Evolutionary conservation across 2,329 filamentous ascomycete genomes (phyloP), one percentile per base, ranked within the genome.

Genomic region (Talaromyces marneffei): DNA sequence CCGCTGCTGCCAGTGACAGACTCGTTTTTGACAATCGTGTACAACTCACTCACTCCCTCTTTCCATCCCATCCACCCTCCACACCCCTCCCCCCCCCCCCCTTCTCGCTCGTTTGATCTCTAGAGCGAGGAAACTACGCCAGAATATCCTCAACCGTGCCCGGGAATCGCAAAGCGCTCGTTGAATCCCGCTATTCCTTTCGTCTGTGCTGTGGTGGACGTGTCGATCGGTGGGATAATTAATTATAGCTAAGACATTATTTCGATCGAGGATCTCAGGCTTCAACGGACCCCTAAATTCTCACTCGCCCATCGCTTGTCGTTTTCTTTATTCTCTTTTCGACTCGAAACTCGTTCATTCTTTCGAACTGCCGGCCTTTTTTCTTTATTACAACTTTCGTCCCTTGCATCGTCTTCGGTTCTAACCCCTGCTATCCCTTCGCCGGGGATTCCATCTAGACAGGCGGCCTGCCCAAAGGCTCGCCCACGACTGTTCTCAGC

Each of bases 11-110:
- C 53, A 44, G 44, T n/a, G 27, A 48, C 14, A 12, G 40, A 23
- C 48, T 33, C 62, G 63, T 60, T 59, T 62, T 58, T 48, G 40
- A 29, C 57, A 63, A 48, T 39, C 50, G 44, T 62, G 62, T 63
- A 62, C 65, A 65, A 65, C 40, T 48, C 40, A 20, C 25, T 44
- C 40, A 18, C 35, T 54, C 29, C 3, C 48, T 58, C 55, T 25
- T 5, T 52, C 23, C 35, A 14, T 29, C 33, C n/a, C 42, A 16
- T 25, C 29, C 16, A 10, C 27, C 23, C 33, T 23, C 25, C 14
- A 4, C 3, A 27, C 20, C 18, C 14, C 40, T 39, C 52, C n/a
- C n/a, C n/a, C n/a, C n/a, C n/a, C n/a, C n/a, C n/a, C n/a, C n/a
- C n/a, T n/a, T 39, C 52, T 39, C 52, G 52, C 27, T 52, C 29